A percentile compares a stretch with the other conserved stretches of the same genome.
phyloP scores from a whole-genome alignment of 768 basidiomycete genomes.

The Trichaptum fuscoviolaceum region DNA sequence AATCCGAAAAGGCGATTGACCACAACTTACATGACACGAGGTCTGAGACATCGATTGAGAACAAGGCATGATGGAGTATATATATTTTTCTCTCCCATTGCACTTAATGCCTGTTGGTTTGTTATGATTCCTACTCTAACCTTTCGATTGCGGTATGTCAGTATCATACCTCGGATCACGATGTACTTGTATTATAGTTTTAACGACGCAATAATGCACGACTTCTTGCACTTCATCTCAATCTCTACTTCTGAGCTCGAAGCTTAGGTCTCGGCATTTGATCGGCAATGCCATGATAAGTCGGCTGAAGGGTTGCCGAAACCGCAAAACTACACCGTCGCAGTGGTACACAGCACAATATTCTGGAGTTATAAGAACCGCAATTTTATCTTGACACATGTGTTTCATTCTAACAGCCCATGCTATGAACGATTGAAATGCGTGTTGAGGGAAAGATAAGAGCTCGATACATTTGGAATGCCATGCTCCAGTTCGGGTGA shows the following conservation, averaged over 20 bases:
- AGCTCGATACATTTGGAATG: no score
- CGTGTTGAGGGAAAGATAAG: no score
- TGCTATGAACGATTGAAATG: no score
- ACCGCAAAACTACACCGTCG: no score
- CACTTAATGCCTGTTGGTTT: neutral
- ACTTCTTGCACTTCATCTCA: neutral
- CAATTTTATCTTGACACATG: no score
- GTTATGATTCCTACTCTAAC: neutral
- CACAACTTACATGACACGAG: neutral
- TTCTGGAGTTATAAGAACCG: no score
- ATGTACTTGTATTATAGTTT: neutral
- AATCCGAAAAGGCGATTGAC: conserved; percentile 33
- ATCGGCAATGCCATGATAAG: no score
- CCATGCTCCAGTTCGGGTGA: neutral
- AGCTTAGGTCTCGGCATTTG: no score
- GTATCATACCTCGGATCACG: neutral
- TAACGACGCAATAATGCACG: neutral
- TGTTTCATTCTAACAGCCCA: no score
- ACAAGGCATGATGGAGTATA: neutral
- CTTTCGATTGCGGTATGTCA: neutral
- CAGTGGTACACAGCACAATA: no score
- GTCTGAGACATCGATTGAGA: neutral
- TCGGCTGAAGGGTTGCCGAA: no score
- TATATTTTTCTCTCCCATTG: neutral
- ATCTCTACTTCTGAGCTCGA: no score